phyloP scores from a whole-genome alignment of 352 stramenopile genomes.

The Globisporangium canariense region DNA sequence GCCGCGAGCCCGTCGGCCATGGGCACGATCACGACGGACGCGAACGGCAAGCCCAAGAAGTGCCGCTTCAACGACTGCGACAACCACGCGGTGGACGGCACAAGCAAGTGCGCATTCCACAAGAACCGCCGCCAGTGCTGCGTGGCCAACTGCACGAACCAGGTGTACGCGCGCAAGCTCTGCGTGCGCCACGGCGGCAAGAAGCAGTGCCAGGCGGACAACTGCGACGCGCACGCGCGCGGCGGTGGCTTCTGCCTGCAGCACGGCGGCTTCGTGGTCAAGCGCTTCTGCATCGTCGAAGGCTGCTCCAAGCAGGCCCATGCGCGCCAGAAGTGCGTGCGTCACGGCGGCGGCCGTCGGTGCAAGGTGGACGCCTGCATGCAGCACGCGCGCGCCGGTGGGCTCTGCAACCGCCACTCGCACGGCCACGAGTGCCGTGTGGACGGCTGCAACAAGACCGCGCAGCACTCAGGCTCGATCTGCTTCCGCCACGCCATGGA shows the following conservation, averaged over 20 bases:
- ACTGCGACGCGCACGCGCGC: constrained; percentile 69
- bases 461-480: constrained; percentile 72
- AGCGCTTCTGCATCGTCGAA: constrained; percentile 81
- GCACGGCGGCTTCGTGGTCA: constrained; percentile 78
- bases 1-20: constrained; percentile 1
- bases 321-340: constrained; percentile 72
- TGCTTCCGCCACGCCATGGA: constrained; percentile 80
- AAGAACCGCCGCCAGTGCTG: constrained; percentile 81
- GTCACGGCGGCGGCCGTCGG: constrained; percentile 60
- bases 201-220: constrained; percentile 74
- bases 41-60: constrained; percentile 44
- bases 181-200: constrained; percentile 80
- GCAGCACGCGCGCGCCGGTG: constrained; percentile 67
- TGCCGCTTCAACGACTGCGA: constrained; percentile 83
- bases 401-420: constrained; percentile 74
- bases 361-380: constrained; percentile 75
- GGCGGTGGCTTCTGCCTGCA: constrained; percentile 73
- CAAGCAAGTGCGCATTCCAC: constrained; percentile 77
- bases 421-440: constrained; percentile 72
- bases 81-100: constrained; percentile 66
- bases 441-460: constrained; percentile 78
- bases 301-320: constrained; percentile 78
- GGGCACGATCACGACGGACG: constrained; percentile 13
- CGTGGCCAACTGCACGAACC: constrained; percentile 79
- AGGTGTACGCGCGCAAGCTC: constrained; percentile 79